Evolutionary conservation across 2,329 filamentous ascomycete genomes (phyloP).

Genomic region (Hypoxylon sp.): DNA sequence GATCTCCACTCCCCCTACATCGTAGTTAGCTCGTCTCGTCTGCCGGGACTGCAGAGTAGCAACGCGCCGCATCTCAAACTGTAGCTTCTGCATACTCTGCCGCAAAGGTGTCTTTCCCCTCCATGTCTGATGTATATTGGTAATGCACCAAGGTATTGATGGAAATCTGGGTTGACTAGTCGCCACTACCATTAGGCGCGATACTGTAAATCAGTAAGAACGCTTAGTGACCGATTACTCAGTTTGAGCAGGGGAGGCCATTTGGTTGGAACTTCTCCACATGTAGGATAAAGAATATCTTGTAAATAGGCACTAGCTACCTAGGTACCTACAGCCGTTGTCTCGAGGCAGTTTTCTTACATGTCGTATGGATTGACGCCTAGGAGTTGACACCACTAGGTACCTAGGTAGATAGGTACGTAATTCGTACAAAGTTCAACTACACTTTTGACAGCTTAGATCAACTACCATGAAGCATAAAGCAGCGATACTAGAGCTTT

Average conservation of each 20-base stretch:
- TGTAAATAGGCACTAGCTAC: background rate
- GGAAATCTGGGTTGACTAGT: conserved; percentile 11
- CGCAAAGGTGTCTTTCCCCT: conserved; percentile 19
- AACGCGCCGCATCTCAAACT: conserved; percentile 34
- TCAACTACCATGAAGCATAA: background rate
- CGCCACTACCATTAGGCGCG: background rate
- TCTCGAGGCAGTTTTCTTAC: background rate
- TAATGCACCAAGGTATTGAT: conserved; percentile 20
- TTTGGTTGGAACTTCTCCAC: conserved; percentile 12
- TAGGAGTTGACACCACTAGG: background rate
- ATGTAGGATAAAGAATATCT: conserved; percentile 3
- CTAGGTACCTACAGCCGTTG: background rate
- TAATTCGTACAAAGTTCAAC: background rate
- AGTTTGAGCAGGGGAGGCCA: background rate
- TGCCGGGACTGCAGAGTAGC: conserved; percentile 33
- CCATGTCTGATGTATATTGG: conserved; percentile 33
- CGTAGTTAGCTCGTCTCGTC: conserved; percentile 4
- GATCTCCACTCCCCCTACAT: conserved; percentile 22
- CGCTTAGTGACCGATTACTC: conserved; percentile 10
- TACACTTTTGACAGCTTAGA: background rate
- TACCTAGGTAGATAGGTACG: no score
- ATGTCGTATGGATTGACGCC: background rate
- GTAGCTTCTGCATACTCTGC: conserved; percentile 27
- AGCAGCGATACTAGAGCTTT: background rate
- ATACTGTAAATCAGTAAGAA: background rate